Evolutionary conservation across 768 basidiomycete genomes (phyloP), one percentile per base, ranked within the genome.

Genomic region (Sporobolomyces roseus): DNA sequence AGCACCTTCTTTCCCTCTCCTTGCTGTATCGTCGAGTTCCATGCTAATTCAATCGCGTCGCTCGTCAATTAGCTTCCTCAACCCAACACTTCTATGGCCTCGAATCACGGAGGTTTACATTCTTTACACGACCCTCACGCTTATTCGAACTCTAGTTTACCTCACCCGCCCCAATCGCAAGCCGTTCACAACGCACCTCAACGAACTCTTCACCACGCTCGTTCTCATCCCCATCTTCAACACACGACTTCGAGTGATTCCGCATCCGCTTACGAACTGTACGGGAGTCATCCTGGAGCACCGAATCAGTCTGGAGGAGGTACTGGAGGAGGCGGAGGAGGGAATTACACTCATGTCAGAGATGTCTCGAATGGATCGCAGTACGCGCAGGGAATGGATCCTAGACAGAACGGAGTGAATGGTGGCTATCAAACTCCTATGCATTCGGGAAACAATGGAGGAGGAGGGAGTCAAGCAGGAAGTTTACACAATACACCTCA

Each of bases 191-290:
- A 23, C 17, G 41, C 29, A 58, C 62, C 62, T 13, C 68, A 69
- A 19, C 62, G 62, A 19, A 54, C 56, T 29, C 68, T 69, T 17
- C 68, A 64, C 36, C 68, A 69, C 68, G 33, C 51, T 33, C 61
- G 61, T 1, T 68, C 67, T 30, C 67, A 68, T 27, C 61, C 55
- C 9, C 50, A 51, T 19, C 50, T 68, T 5, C 58, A 60, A 25
- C 43, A 48, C 30, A 45, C 56, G 3, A 35, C 33, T 45, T 60
- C 58, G 58, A 60, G 35, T 45, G 58, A 60, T n/a, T 60, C 58
- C 8, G 58, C 58, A 2, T 60, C 58, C 6, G 58, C 58, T 10
- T 60, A 60, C 58, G 58, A 60, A 7, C 3, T 60, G 45, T 60
- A 60, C 45, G 58, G 58, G 13, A 25, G 29, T 21, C 58, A 60